Evolutionary conservation across 1,139 yeast species (phyloP).

Genomic region (Hyphopichia burtonii): DNA sequence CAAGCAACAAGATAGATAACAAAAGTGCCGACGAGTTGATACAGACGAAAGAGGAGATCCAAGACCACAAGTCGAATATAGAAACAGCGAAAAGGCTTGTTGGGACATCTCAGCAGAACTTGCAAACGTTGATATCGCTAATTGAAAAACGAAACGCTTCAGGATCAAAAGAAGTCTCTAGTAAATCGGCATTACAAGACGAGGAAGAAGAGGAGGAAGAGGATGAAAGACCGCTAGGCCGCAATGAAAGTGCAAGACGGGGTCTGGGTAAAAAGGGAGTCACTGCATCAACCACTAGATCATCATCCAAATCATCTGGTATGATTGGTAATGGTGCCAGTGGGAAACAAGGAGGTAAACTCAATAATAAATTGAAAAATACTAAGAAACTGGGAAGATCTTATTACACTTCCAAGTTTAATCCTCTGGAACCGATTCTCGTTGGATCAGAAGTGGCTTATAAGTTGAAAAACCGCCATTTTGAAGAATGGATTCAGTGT

Average conservation of each 20-base stretch:
- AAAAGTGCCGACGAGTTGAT: constrained; percentile 38
- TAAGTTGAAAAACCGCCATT: constrained; percentile 63
- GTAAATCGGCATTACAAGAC: background rate
- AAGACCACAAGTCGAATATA: constrained; percentile 55
- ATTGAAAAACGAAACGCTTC: constrained; percentile 15
- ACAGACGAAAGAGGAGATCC: constrained; percentile 38
- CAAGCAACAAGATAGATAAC: constrained; percentile 14
- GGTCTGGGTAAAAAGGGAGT: background rate
- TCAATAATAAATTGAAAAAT: constrained; percentile 20
- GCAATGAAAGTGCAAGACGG: background rate
- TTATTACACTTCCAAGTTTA: constrained; percentile 45
- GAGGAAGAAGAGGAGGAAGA: constrained; percentile 6
- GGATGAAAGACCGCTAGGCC: constrained; percentile 4
- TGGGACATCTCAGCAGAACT: constrained; percentile 39
- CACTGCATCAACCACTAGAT: constrained; percentile 2
- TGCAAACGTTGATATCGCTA: constrained; percentile 30
- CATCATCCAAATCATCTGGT: constrained; percentile 9
- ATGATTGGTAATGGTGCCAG: background rate
- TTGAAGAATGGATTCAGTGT: constrained; percentile 96
- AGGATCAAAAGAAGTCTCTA: constrained; percentile 2
- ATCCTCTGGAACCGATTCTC: constrained; percentile 58
- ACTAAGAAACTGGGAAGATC: constrained; percentile 36
- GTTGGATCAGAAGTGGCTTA: constrained; percentile 89
- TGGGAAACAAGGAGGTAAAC: constrained; percentile 5
- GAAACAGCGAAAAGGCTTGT: constrained; percentile 53